Evolutionary conservation across 441 rosid species (phyloP), one percentile per base, ranked within the genome.

Genomic region (Arabidopsis lyrata): DNA sequence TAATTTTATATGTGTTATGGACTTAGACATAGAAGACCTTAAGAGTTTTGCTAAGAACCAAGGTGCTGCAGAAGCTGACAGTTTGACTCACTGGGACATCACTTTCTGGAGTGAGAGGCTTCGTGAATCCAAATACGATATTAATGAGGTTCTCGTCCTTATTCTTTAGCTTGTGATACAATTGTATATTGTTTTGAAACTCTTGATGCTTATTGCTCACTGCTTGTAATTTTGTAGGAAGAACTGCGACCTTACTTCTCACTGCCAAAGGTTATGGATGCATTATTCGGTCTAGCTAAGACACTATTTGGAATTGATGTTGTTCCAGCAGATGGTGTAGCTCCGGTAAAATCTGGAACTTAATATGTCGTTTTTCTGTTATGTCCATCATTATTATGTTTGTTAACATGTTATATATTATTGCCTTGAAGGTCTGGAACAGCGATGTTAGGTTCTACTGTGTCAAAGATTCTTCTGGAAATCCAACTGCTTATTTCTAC

Each of bases 81-180:
- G 83, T 50, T 83, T 93, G 83, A 86, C 39, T 66, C 91, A 94
- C 63, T 94, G 98, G 98, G 98, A 94, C 83, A 81, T 81, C 20
- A 80, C 32, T 72, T 94, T 88, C 87, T 94, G 98, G 98, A 88
- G 95, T 63, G 98, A 93, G 88, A 91, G 98, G 83, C 95, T 91
- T 70, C 97, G 97, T 56, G 97, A 93, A 69, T 85, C 93, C 50
- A 93, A 87, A 88, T 93, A 86, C 75, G 87, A 88, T 76, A 90
- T 91, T 74, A 93, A 90, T 70, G 95, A 93, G 97, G 98, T 93
- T 56, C 42, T 76, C 16, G 56, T 44, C 58, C 45, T 44, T 36
- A 38, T 59, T 22, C 49, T 68, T 29, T 32, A 35, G 4, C 47
- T 27, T 70, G 54, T 18, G 18, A 55, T 31, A 14, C 9, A 45